Percentiles rank a stretch among this genome's conserved stretches.
Conservation (phyloP, 192 early-diverging fungal species). For the Lobulomyces angularis region DNA sequence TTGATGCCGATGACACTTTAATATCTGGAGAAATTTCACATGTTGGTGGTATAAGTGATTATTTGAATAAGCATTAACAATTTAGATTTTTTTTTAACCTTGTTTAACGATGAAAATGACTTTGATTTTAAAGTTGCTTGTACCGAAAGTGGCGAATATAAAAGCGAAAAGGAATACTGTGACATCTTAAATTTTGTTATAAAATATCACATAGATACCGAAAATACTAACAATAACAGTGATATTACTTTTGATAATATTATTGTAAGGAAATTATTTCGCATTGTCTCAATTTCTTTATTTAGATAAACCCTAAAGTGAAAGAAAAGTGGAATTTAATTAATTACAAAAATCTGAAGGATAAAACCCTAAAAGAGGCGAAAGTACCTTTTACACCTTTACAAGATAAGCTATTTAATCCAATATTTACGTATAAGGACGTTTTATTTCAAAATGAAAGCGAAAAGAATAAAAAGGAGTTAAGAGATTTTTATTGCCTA, state of each 20-base stretch:
- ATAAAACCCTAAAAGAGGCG: background rate
- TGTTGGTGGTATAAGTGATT: background rate
- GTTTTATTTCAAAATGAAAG: conserved; percentile 54
- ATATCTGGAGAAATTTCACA: background rate
- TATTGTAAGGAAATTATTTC: too few species aligned
- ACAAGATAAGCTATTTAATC: conserved; percentile 44
- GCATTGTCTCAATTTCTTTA: conserved; percentile 15
- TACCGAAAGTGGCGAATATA: background rate
- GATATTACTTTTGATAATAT: background rate
- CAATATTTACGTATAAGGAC: conserved; percentile 66
- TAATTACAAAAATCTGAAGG: conserved; percentile 11
- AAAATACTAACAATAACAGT: background rate
- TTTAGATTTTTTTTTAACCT: background rate
- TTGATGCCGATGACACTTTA: background rate
- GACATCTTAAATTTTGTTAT: too few species aligned
- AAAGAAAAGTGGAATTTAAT: conserved; percentile 13
- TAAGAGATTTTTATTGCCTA: conserved; percentile 59
- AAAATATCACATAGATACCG: too few species aligned
- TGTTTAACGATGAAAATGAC: background rate
- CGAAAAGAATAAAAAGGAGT: conserved; percentile 48
- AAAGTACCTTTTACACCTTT: conserved; percentile 31
- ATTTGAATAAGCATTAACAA: too few species aligned
- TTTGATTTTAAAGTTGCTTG: background rate
- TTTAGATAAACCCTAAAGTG: conserved; percentile 19
- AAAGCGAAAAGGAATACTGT: background rate